Percentiles rank a stretch among this genome's conserved stretches.
These are phyloP conservation scores for Phialophora verrucosa DNA, from an alignment of 2,329 filamentous ascomycete genomes.

Conservation along the genomic window DNA sequence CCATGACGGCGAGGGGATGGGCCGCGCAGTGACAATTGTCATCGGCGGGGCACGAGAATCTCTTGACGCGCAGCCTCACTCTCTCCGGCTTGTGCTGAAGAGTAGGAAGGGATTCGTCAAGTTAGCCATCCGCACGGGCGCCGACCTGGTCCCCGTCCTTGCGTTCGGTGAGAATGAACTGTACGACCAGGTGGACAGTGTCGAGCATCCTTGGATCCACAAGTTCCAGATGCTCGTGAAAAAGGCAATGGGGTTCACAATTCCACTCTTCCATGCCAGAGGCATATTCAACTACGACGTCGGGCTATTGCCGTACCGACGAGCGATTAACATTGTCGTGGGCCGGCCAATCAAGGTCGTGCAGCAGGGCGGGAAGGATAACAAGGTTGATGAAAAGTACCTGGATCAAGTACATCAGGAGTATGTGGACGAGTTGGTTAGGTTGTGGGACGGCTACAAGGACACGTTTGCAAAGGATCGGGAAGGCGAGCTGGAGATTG, in stretches of 20 bases:
- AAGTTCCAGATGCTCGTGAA: constrained; percentile 83
- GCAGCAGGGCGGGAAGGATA: constrained; percentile 60
- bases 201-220: constrained; percentile 78
- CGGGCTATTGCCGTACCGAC: constrained; percentile 90
- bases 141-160: constrained; percentile 89
- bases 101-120: constrained; percentile 92
- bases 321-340: constrained; percentile 86
- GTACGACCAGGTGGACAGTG: constrained; percentile 84
- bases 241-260: constrained; percentile 85
- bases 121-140: constrained; percentile 87
- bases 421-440: constrained; percentile 69
- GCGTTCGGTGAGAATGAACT: constrained; percentile 95
- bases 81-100: constrained; percentile 76
- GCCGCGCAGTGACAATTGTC: constrained; percentile 95
- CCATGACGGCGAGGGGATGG: constrained; percentile 78
- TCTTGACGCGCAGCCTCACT: constrained; percentile 81
- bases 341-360: constrained; percentile 78
- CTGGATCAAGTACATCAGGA: constrained; percentile 78
- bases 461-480: constrained; percentile 54
- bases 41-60: constrained; percentile 91
- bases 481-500: constrained; percentile 52
- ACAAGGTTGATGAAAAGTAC: constrained; percentile 73
- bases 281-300: constrained; percentile 98
- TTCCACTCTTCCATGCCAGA: constrained; percentile 86
- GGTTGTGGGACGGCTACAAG: constrained; percentile 55